Percentiles rank a stretch among this genome's conserved stretches.
Evolutionary conservation across 352 stramenopile species (phyloP).

Genomic region (Globisporangium spiculum): DNA sequence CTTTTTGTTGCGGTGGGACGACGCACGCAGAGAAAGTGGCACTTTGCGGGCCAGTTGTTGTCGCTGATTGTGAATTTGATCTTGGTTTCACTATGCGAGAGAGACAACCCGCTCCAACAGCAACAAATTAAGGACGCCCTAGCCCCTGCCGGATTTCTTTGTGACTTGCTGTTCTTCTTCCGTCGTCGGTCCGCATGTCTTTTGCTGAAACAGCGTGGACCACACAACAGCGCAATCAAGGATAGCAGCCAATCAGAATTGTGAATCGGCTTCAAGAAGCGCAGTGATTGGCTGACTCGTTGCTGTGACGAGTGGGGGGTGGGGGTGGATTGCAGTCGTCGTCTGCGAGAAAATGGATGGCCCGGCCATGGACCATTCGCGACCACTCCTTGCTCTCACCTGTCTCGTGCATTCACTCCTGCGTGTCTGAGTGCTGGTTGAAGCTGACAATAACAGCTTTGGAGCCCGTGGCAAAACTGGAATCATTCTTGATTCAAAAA

Average conservation of each 20-base stretch:
- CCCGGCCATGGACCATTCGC: not conserved
- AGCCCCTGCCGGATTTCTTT: not conserved
- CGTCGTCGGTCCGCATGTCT: not conserved
- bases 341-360: not conserved
- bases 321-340: not conserved
- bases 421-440: not conserved
- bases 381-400: not conserved
- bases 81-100: not conserved
- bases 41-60: not conserved
- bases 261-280: not conserved
- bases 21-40: not conserved
- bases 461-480: not conserved
- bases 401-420: conserved; percentile 9
- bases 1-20: conserved; percentile 12
- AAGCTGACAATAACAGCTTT: not conserved
- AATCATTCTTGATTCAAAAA: conserved; percentile 5
- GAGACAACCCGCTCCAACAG: not conserved
- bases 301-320: not conserved
- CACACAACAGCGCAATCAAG: not conserved
- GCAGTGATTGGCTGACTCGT: not conserved
- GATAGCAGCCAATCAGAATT: not conserved
- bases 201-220: not conserved
- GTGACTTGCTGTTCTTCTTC: not conserved
- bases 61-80: not conserved
- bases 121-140: not conserved